Evolutionary conservation across 2,329 filamentous ascomycete genomes (phyloP).

Genomic region (Diaporthe capsici): DNA sequence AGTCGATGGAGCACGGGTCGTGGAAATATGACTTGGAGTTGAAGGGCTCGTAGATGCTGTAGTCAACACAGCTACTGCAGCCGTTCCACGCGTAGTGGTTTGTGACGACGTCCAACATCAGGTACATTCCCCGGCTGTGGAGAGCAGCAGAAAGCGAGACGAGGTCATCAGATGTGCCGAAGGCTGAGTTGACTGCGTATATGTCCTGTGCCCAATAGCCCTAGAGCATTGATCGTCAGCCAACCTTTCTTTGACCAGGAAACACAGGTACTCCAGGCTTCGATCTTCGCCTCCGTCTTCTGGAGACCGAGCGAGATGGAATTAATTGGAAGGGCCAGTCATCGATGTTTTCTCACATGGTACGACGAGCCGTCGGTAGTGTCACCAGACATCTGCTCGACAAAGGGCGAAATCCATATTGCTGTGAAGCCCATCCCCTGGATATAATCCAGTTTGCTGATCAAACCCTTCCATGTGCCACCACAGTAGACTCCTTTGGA

Average conservation of each 20-base stretch:
- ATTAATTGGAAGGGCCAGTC: background rate
- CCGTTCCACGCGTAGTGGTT: slow-evolving; percentile 71
- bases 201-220: slow-evolving; percentile 68
- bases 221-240: slow-evolving; percentile 49
- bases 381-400: slow-evolving; percentile 55
- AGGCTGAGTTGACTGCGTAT: slow-evolving; percentile 63
- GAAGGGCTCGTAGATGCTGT: slow-evolving; percentile 68
- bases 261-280: background rate
- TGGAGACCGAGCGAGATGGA: background rate
- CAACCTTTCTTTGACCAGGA: background rate
- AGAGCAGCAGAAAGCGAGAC: slow-evolving; percentile 63
- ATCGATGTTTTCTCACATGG: slow-evolving; percentile 32
- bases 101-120: slow-evolving; percentile 71
- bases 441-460: slow-evolving; percentile 63
- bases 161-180: slow-evolving; percentile 65
- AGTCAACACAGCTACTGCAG: slow-evolving; percentile 63
- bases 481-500: slow-evolving; percentile 59
- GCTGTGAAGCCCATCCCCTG: slow-evolving; percentile 58
- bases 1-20: slow-evolving; percentile 66
- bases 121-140: slow-evolving; percentile 65
- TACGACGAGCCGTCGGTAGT: slow-evolving; percentile 55
- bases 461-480: slow-evolving; percentile 63
- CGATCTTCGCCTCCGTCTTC: background rate
- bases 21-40: slow-evolving; percentile 68
- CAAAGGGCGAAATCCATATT: slow-evolving; percentile 64